Evolutionary conservation across 306 rosid genomes (phyloP), one percentile per base, ranked within the genome.

Genomic region (Rubus idaeus): DNA sequence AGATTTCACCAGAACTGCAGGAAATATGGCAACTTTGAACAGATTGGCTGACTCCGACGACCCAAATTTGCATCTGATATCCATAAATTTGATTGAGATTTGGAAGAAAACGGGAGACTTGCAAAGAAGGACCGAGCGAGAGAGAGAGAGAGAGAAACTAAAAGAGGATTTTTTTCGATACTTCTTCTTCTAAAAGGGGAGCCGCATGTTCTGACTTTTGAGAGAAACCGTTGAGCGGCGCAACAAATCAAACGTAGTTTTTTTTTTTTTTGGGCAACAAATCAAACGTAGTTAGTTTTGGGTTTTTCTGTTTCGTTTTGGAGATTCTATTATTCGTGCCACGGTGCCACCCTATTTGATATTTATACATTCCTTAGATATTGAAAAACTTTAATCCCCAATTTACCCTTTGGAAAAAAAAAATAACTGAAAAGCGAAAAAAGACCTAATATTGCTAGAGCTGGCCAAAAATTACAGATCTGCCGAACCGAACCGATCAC

Each of bases 61-160:
- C 39, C 41, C 14, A 56, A 58, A 41, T 52, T 53, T 71, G 64
- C 73, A 68, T 11, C 2, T 68, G 52, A 20, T 4, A 68, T 68
- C 73, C 73, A 68, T 68, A 68, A 20, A 68, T 68, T n/a, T 45
- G 35, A 26, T 1, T 41, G 55, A 68, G 39, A 68, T 68, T 44
- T 12, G 55, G 39, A 42, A 9, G 18, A 45, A 45, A 60, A 20
- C 37, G 10, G 35, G 63, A 57, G 63, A 57, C 7, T 57, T 67
- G 9, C 9, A 14, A 14, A 67, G 8, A n/a, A n/a, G 47, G 30
- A 42, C 35, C 35, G 35, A 30, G 4, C 10, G 35, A 30, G 35
- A 30, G 35, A 30, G 35, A 26, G 30, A 66, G 18, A 45, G 40
- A 44, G 0, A 67, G 52, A 21, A 26, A 7, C 16, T 4, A 4